A percentile compares a stretch with the other conserved stretches of the same genome.
Conservation (phyloP, 768 basidiomycete genomes). For the Suillus decipiens region DNA sequence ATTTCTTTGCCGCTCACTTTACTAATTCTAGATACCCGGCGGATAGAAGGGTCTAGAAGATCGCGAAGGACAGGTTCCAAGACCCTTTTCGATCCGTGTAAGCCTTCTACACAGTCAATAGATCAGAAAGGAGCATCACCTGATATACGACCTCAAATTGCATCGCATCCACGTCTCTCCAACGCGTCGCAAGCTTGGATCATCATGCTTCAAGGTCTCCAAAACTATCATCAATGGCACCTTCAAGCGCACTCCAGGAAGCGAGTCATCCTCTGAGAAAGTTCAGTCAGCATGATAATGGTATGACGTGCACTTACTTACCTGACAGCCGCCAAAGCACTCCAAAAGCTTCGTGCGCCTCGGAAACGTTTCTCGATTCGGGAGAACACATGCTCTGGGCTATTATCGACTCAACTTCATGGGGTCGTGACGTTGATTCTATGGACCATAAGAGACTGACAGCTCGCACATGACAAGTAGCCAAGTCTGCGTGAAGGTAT, state of each 20-base stretch:
- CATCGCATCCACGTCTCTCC: constrained; percentile 99
- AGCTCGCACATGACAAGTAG: constrained; percentile 79
- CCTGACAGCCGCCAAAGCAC: constrained; percentile 90
- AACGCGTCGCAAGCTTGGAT: constrained; percentile 71
- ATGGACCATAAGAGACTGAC: constrained; percentile 84
- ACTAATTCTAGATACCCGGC: constrained; percentile 46
- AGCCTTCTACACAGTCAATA: constrained; percentile 2
- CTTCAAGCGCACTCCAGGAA: constrained; percentile 83
- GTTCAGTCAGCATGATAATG: constrained; percentile 11
- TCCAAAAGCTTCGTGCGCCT: constrained; percentile 86
- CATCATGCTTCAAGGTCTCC: constrained; percentile 76
- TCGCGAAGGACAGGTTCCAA: constrained; percentile 86
- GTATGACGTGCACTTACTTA: constrained; percentile 30
- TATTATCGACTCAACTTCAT: constrained; percentile 79
- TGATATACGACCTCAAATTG: constrained; percentile 85
- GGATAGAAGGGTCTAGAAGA: constrained; percentile 70
- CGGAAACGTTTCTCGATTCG: constrained; percentile 46
- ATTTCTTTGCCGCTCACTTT: constrained; percentile 69
- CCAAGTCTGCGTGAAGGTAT: constrained; percentile 67
- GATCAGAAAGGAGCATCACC: constrained; percentile 46
- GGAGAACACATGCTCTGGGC: constrained; percentile 68
- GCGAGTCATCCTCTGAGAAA: constrained; percentile 69
- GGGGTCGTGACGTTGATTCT: constrained; percentile 51
- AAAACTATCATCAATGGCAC: constrained; percentile 87
- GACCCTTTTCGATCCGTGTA: constrained; percentile 50